Conservation (phyloP, 2,329 filamentous ascomycete genomes). For the Sporothrix luriei region DNA sequence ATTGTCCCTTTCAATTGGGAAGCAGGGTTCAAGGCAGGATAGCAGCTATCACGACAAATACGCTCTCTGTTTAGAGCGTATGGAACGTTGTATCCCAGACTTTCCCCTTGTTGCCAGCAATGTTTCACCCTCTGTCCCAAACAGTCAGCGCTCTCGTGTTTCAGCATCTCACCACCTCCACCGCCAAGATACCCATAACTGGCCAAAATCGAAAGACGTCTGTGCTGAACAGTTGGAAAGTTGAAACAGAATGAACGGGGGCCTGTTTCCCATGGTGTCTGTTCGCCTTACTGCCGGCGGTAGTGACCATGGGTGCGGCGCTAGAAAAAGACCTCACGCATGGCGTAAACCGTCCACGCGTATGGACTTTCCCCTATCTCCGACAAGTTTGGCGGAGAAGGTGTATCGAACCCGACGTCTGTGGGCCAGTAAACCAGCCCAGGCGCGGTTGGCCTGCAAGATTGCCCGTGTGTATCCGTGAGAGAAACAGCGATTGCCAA, state of each 20-base stretch:
- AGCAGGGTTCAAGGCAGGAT: too few species aligned
- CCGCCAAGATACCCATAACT: constrained; percentile 4
- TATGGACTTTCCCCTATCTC: constrained; percentile 3
- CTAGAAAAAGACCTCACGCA: not conserved
- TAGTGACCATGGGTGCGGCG: not conserved
- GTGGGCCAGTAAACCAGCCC: not conserved
- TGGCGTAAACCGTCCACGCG: not conserved
- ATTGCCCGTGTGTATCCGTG: not conserved
- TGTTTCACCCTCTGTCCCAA: constrained; percentile 21
- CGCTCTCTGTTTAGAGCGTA: too few species aligned
- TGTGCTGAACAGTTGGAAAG: not conserved
- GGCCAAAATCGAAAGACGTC: constrained; percentile 20
- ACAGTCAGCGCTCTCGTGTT: constrained; percentile 17
- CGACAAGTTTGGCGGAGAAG: constrained; percentile 21
- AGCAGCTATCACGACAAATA: too few species aligned
- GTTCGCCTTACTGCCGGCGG: constrained; percentile 14
- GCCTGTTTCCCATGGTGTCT: constrained; percentile 22
- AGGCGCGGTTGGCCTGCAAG: too few species aligned
- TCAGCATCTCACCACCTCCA: constrained; percentile 26
- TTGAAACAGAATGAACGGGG: constrained; percentile 18
- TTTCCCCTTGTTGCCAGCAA: not conserved
- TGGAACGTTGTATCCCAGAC: too few species aligned
- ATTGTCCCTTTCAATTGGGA: not conserved
- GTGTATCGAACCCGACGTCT: constrained; percentile 12
- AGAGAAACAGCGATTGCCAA: not conserved